These are phyloP conservation scores for Schizochytrium sp. DNA, from an alignment of 108 stramenopile genomes.

Conservation along the genomic window DNA sequence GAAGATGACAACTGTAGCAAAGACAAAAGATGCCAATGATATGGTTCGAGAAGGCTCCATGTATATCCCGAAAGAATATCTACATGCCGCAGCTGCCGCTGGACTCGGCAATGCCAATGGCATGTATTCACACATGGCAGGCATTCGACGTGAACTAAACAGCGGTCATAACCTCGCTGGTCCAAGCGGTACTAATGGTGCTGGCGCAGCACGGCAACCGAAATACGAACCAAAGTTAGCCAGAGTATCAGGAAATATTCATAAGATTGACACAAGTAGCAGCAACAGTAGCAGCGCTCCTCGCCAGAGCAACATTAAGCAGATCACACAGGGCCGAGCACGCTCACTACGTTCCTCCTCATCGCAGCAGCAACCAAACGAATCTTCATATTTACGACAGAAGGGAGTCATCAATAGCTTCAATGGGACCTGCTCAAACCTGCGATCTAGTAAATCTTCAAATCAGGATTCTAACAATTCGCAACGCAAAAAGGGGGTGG, in stretches of 20 bases:
- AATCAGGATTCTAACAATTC: background rate
- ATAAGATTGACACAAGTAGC: constrained; percentile 3
- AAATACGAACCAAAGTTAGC: background rate
- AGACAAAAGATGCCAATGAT: constrained; percentile 7
- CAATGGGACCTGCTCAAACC: background rate
- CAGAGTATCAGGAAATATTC: constrained; percentile 8
- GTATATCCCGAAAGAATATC: constrained; percentile 52
- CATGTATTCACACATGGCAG: constrained; percentile 43
- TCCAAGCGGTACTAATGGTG: background rate
- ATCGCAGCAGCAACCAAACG: constrained; percentile 25
- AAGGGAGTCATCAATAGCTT: constrained; percentile 58
- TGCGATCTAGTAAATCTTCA: background rate
- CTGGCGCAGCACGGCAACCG: background rate
- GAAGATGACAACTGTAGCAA: constrained; percentile 32
- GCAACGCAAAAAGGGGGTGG: constrained; percentile 26
- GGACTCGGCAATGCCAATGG: constrained; percentile 53
- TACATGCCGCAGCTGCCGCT: constrained; percentile 47
- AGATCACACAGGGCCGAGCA: constrained; percentile 20
- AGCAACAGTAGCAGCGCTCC: background rate
- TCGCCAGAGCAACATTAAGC: constrained; percentile 18
- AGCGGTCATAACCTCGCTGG: constrained; percentile 32
- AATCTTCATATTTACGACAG: constrained; percentile 54
- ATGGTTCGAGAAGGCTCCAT: constrained; percentile 60
- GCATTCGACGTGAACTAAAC: constrained; percentile 11
- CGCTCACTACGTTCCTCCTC: background rate